phyloP scores from a whole-genome alignment of 2,329 filamentous ascomycete species.

The Daldinia eschscholtzii region DNA sequence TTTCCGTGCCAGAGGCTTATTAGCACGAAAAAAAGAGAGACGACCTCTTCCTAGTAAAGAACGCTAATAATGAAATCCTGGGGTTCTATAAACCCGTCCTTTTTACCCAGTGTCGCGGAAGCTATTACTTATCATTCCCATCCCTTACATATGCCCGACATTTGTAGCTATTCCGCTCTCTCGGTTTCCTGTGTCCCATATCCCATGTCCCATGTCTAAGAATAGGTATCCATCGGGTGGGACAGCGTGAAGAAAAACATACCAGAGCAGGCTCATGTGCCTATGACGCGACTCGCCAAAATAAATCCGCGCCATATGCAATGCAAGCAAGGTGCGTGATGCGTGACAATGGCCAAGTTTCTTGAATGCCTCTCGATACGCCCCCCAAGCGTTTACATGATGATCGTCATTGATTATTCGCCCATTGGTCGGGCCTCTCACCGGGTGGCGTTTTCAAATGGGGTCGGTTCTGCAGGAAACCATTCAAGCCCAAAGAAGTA shows the following conservation, averaged over 20 bases:
- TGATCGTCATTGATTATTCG: slow-evolving; percentile 33
- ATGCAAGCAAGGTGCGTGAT: background rate
- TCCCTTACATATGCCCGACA: slow-evolving; percentile 6
- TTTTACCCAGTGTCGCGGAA: slow-evolving; percentile 11
- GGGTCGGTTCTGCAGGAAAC: background rate
- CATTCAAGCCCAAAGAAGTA: background rate
- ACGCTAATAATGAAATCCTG: slow-evolving; percentile 6
- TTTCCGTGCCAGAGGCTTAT: slow-evolving; percentile 1
- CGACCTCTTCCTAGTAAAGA: slow-evolving; percentile 13
- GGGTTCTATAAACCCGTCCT: background rate
- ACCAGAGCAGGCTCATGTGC: slow-evolving; percentile 14
- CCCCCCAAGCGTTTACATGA: slow-evolving; percentile 22
- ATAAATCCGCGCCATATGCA: background rate
- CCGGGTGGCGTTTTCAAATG: slow-evolving; percentile 26
- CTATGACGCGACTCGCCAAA: slow-evolving; percentile 21
- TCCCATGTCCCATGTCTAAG: background rate
- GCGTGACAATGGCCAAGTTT: slow-evolving; percentile 23
- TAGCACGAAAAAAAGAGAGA: background rate
- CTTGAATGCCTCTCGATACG: background rate
- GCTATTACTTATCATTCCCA: slow-evolving; percentile 19
- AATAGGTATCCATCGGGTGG: background rate
- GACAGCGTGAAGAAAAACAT: slow-evolving; percentile 13
- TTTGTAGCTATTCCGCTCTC: background rate
- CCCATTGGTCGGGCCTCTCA: slow-evolving; percentile 21
- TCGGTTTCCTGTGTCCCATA: background rate